Evolutionary conservation across 495 filamentous ascomycete species (phyloP), one percentile per base, ranked within the genome.

Genomic region (Antarctomyces pellizariae): DNA sequence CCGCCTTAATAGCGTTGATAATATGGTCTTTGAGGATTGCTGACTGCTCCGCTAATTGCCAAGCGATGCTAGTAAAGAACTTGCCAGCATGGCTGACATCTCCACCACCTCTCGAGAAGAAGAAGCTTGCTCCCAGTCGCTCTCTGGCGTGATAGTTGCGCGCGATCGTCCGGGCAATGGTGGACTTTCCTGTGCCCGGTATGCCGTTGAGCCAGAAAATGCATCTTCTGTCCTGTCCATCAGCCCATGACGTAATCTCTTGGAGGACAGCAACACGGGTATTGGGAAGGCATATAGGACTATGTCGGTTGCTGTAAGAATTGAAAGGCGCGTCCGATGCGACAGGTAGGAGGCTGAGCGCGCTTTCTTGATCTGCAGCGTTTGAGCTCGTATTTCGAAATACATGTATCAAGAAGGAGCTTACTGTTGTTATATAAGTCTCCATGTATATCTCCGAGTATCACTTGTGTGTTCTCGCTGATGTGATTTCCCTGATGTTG

Each of bases 121-220:
- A 59, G 41, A 59, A 63, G 36, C 47, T 58, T 0, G 45, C 44
- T n/a, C 41, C 42, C 11, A 47, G 48, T 9, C 35, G 12, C 15
- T 27, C n/a, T 5, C 27, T 17, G 1, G 27, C 14, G 0, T 25
- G 25, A 24, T 50, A 37, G 4, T 22, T 22, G 3, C 29, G 14
- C 4, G 54, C 53, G 1, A 56, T 31, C 5, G 53, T 56, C 10
- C 43, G 46, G 5, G 52, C 39, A 17, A 57, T 48, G 13, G 52
- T 57, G 6, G 54, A 57, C 30, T 57, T 57, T 11, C 54, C 53
- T 7, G 46, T 56, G 4, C 53, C 52, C 7, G 50, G 49, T 39
- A 55, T 25, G 4, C 44, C 48, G 13, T 33, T 33, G n/a, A 54
- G 37, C 49, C 47, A 54, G 31, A 49, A 50, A 32, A 49, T 43